Evolutionary conservation across 345 rosid species (phyloP).

Genomic region (Dimocarpus longan): DNA sequence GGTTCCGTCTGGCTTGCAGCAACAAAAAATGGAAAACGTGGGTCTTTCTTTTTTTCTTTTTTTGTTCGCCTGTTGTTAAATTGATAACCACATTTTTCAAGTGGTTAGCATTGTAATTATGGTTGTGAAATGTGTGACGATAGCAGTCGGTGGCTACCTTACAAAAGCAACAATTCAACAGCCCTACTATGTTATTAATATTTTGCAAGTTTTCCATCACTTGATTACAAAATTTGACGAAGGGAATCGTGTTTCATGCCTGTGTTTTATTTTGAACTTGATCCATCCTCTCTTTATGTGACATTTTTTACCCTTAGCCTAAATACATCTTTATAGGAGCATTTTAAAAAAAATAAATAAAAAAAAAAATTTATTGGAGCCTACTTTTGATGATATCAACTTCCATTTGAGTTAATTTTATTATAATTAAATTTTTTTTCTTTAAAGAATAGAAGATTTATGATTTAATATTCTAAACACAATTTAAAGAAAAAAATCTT

Average conservation of each 20-base stretch:
- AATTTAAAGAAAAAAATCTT: no score
- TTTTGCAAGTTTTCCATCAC: background rate
- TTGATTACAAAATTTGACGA: background rate
- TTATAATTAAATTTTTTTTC: no score
- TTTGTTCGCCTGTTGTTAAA: background rate
- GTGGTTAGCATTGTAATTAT: background rate
- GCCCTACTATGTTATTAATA: background rate
- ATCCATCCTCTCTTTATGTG: background rate
- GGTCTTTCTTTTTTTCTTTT: background rate
- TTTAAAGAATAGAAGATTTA: no score
- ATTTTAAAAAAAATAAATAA: no score
- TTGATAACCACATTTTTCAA: background rate
- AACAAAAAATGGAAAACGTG: constrained; percentile 4
- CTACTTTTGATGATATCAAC: no score
- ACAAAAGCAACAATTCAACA: constrained; percentile 8
- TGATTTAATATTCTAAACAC: background rate
- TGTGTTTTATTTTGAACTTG: background rate
- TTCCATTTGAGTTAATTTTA: no score
- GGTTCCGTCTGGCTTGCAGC: background rate
- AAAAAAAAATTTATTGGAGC: no score
- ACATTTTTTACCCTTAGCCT: no score
- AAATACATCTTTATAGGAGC: no score
- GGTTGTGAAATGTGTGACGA: background rate
- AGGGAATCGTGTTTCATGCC: background rate
- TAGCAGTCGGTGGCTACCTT: background rate